Evolutionary conservation across 345 rosid species (phyloP).

Genomic region (Citrus reticulata): DNA sequence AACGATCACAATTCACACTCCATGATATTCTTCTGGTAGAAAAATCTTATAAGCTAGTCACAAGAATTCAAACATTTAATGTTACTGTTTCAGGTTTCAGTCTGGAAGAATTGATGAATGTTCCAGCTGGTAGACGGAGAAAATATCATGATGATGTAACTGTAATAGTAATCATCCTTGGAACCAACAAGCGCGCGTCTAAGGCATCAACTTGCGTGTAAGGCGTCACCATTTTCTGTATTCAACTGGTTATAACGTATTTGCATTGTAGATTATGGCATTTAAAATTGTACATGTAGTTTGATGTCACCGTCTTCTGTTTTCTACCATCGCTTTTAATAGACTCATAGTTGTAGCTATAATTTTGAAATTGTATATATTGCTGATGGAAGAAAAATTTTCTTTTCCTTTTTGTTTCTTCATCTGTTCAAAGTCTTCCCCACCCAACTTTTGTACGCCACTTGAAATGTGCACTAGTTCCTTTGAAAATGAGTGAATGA

Average conservation of each 20-base stretch:
- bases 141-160: conserved; percentile 97
- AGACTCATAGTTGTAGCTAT: not conserved
- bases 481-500: not conserved
- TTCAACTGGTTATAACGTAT: not conserved
- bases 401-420: not conserved
- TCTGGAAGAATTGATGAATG: conserved; percentile 77
- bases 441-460: conserved; percentile 8
- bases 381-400: not conserved
- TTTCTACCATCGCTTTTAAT: not conserved
- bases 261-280: not conserved
- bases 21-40: not conserved
- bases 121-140: conserved; percentile 94
- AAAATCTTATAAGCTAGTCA: not conserved
- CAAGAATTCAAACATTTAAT: not conserved
- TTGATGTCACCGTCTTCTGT: conserved; percentile 3
- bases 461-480: not conserved
- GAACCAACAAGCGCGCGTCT: conserved; percentile 73
- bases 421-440: not conserved
- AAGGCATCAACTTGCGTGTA: conserved; percentile 74
- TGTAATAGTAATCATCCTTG: conserved; percentile 76
- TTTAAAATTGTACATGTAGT: conserved; percentile 24
- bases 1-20: not conserved
- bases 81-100: conserved; percentile 56
- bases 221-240: conserved; percentile 9
- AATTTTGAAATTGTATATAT: conserved; percentile 26